These are phyloP conservation scores for Auriculariales sp. DNA, from an alignment of 768 basidiomycete species.

Conservation along the genomic window DNA sequence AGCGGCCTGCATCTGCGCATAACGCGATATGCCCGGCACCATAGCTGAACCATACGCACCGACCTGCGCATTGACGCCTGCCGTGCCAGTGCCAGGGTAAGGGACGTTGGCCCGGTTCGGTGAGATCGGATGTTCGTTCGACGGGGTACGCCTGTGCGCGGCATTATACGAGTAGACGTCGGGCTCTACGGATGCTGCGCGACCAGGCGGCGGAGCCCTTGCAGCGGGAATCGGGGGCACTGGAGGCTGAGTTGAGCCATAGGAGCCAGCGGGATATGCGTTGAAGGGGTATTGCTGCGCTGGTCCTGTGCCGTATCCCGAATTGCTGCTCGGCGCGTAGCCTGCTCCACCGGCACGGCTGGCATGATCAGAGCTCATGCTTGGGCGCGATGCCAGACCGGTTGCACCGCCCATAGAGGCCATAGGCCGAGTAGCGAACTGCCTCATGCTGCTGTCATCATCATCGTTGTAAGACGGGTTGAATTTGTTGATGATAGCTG, in stretches of 20 bases:
- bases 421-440: too few relatives aligned
- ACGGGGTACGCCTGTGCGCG: neutral
- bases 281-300: neutral
- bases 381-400: neutral
- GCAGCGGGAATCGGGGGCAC: too few relatives aligned
- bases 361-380: neutral
- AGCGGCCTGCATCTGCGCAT: neutral
- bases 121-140: too few relatives aligned
- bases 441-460: neutral
- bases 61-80: too few relatives aligned
- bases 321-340: neutral
- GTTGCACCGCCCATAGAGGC: neutral
- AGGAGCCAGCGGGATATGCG: too few relatives aligned
- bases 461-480: neutral
- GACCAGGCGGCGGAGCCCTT: too few relatives aligned
- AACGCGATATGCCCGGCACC: neutral
- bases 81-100: too few relatives aligned
- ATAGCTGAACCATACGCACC: too few relatives aligned
- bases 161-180: slow-evolving; percentile 46
- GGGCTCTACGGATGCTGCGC: slow-evolving; percentile 30
- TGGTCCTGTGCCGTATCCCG: neutral
- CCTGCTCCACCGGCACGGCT: neutral
- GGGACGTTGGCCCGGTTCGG: too few relatives aligned
- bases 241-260: too few relatives aligned
- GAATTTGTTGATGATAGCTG: slow-evolving; percentile 25